Percentiles rank a stretch among this genome's conserved stretches.
phyloP scores from a whole-genome alignment of 345 rosid species.

The Pelargonium nanum region DNA sequence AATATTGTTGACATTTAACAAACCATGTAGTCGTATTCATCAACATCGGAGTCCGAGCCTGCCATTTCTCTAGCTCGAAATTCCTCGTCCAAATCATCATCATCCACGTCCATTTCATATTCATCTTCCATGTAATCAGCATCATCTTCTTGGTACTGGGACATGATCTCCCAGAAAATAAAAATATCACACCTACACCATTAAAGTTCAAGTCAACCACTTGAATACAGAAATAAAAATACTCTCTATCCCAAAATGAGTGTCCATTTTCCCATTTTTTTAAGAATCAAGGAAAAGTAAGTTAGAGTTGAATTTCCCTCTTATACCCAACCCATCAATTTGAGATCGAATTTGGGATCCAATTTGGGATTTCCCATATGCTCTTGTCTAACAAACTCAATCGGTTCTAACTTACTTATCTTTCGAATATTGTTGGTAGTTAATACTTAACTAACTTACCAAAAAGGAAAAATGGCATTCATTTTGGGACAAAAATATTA shows the following conservation, averaged over 20 bases:
- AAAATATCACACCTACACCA: not conserved
- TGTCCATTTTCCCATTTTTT: not conserved
- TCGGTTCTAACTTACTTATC: too few relatives aligned
- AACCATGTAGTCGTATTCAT: slow-evolving; percentile 48
- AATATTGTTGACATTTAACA: slow-evolving; percentile 11
- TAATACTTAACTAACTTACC: too few relatives aligned
- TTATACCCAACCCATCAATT: too few relatives aligned
- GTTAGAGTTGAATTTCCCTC: too few relatives aligned
- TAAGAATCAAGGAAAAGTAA: not conserved
- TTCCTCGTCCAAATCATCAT: slow-evolving; percentile 51
- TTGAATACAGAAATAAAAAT: not conserved
- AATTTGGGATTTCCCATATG: too few relatives aligned
- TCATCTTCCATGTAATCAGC: slow-evolving; percentile 58
- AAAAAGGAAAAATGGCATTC: too few relatives aligned
- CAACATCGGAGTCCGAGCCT: slow-evolving; percentile 58
- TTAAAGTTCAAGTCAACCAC: not conserved
- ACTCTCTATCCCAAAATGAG: not conserved
- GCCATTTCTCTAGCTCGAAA: slow-evolving; percentile 34
- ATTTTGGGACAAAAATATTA: too few relatives aligned
- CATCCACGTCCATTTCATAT: slow-evolving; percentile 53
- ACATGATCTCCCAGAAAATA: slow-evolving; percentile 33
- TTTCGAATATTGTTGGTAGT: too few relatives aligned
- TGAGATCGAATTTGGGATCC: too few relatives aligned
- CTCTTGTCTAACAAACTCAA: too few relatives aligned
- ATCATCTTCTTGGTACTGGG: slow-evolving; percentile 46